phyloP scores from a whole-genome alignment of 2,329 filamentous ascomycete genomes.

The Diaporthe caulivora region DNA sequence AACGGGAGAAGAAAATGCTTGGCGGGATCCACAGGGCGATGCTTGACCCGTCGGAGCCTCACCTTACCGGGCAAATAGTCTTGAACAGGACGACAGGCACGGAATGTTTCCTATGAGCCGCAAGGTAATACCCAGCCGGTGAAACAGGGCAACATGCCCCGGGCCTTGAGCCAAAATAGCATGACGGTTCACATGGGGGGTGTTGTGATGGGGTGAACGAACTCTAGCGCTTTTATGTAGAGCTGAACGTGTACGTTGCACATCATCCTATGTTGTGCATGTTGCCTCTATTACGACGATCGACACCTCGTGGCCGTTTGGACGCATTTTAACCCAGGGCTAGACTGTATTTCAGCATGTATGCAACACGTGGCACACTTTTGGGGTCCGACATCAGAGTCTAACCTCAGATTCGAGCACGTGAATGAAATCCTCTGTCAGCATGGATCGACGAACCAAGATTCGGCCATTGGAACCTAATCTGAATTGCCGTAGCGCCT shows the following conservation, averaged over 20 bases:
- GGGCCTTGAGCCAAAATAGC: constrained; percentile 1
- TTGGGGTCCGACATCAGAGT: background rate
- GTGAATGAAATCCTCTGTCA: background rate
- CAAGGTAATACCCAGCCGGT: background rate
- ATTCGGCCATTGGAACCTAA: background rate
- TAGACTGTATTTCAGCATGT: background rate
- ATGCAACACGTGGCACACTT: background rate
- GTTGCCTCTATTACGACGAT: background rate
- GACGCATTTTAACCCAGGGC: background rate
- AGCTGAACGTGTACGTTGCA: constrained; percentile 6
- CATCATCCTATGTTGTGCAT: background rate
- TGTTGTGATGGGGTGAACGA: background rate
- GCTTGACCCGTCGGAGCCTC: constrained; percentile 10
- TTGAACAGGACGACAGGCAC: background rate
- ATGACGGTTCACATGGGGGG: background rate
- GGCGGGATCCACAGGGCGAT: background rate
- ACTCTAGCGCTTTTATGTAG: background rate
- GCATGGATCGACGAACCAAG: background rate
- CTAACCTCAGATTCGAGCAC: background rate
- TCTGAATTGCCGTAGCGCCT: background rate
- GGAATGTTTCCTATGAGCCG: background rate
- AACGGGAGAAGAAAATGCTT: constrained; percentile 18
- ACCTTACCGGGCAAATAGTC: background rate
- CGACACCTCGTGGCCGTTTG: background rate
- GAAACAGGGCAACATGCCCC: background rate